Base-by-base conservation (phyloP, 2,329 filamentous ascomycete genomes). In the Penicillium digitatum region DNA sequence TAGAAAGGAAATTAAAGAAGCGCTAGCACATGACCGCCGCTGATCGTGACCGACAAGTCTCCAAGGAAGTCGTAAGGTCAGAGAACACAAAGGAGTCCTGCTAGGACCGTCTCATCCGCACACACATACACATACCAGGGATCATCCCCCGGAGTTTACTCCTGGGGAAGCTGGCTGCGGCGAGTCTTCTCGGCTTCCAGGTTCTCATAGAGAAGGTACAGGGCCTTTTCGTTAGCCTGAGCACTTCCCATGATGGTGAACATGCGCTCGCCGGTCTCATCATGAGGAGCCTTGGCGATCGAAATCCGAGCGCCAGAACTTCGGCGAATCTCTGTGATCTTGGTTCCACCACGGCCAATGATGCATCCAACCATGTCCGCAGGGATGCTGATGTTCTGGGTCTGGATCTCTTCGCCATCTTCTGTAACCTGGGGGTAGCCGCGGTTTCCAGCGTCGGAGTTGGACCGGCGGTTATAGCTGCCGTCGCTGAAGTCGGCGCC, bases 341-440 rank as follows among this genome's bases (percentile, higher is more conserved):
- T 99, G 80, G 84, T 92, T 62, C 94, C 94, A 52, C 83, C 90
- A 62, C 92, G 88, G 63, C 94, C 94, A 72, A 99, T 99, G 78
- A 99, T 99, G 78, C 94, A 99, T 65, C 94, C 94, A 74, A 99
- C 94, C 94, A 99, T 99, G 79, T 99, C 94, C 45, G 94, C 92
- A 26, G 94, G 94, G 69, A 99, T 99, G 81, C 91, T 96, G 77
- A 99, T 99, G 79, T 99, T 99, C 72, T 99, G 94, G 1, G 94
- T 99, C 76, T 96, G 93, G 58, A 97, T 89, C 75, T 96, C 93
- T 73, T 97, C 94, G 60, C 94, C 94, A 62, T 97, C 95, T 76
- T 97, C 93, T 60, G 94, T 92, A 69, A 95, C 89, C 42, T 90
- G 90, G 22, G 90, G 91, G 40, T 89, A 90, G 53, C 89, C 89